A percentile compares a stretch with the other conserved stretches of the same genome.
Conservation (phyloP, 257 asterid species). For the Paulownia fortunei region DNA sequence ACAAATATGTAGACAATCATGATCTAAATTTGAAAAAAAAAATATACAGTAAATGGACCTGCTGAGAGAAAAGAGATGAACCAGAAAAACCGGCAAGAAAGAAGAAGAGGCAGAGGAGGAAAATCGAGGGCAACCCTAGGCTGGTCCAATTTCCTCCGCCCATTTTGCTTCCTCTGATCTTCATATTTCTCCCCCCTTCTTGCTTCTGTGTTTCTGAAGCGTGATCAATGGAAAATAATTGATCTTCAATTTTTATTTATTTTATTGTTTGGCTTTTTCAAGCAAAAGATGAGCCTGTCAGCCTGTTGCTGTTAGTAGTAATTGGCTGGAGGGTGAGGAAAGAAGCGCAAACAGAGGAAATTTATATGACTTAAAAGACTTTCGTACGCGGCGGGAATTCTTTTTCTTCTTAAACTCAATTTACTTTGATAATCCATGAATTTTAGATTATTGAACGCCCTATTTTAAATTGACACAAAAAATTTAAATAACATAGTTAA, state of each 20-base stretch:
- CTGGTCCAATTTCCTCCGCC: conserved; percentile 53
- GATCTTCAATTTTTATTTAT: not conserved
- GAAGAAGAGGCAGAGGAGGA: conserved; percentile 75
- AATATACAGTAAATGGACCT: conserved; percentile 44
- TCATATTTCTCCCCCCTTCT: conserved; percentile 48
- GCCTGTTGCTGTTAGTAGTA: not conserved
- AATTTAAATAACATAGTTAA: too few species aligned
- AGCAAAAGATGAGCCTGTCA: not conserved
- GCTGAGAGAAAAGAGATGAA: conserved; percentile 71
- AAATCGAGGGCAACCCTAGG: conserved; percentile 66
- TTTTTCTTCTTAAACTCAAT: conserved; percentile 9
- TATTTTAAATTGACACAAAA: too few species aligned
- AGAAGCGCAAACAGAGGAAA: not conserved
- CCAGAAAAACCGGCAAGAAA: conserved; percentile 87
- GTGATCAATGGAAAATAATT: conserved; percentile 21
- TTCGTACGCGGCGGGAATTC: conserved; percentile 55
- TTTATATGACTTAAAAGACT: conserved; percentile 16
- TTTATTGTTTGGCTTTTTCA: not conserved
- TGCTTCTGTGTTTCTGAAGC: conserved; percentile 4
- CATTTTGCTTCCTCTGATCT: conserved; percentile 61
- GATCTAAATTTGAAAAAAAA: not conserved
- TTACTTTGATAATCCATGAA: not conserved
- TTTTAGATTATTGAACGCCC: too few species aligned
- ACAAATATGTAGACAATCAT: not conserved
- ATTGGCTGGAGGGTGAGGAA: not conserved